These are phyloP conservation scores for Actinidia chinensis DNA, from an alignment of 179 eudicot species.

Conservation along the genomic window DNA sequence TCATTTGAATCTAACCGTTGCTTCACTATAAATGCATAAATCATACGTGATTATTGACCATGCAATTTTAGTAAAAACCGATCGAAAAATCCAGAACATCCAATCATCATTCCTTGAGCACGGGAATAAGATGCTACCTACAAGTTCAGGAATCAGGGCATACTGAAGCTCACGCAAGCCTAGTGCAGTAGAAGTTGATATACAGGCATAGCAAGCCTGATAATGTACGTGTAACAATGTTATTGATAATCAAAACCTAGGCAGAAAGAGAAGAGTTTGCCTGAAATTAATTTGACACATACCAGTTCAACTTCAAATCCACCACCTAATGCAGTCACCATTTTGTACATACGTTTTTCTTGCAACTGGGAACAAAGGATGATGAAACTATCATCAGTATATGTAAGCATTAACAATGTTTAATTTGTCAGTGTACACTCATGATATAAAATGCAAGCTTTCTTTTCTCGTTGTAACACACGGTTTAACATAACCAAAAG, in stretches of 20 bases:
- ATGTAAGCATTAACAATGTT: neutral
- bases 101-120: neutral
- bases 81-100: too few relatives aligned
- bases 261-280: neutral
- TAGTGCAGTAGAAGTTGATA: constrained; percentile 74
- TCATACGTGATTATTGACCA: too few relatives aligned
- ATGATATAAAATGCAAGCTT: constrained; percentile 48
- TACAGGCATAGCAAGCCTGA: constrained; percentile 86
- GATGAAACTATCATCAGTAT: neutral
- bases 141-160: constrained; percentile 81
- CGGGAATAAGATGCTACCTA: constrained; percentile 46
- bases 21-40: neutral
- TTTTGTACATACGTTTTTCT: constrained; percentile 83
- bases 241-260: neutral
- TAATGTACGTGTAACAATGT: constrained; percentile 2
- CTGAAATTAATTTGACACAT: constrained; percentile 29
- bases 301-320: constrained; percentile 91
- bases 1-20: neutral
- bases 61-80: too few relatives aligned
- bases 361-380: constrained; percentile 43
- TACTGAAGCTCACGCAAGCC: constrained; percentile 86
- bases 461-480: too few relatives aligned
- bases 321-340: constrained; percentile 78
- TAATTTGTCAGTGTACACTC: constrained; percentile 60
- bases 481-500: too few relatives aligned